phyloP scores from a whole-genome alignment of 768 basidiomycete genomes.

The Leucogyrophana mollusca region DNA sequence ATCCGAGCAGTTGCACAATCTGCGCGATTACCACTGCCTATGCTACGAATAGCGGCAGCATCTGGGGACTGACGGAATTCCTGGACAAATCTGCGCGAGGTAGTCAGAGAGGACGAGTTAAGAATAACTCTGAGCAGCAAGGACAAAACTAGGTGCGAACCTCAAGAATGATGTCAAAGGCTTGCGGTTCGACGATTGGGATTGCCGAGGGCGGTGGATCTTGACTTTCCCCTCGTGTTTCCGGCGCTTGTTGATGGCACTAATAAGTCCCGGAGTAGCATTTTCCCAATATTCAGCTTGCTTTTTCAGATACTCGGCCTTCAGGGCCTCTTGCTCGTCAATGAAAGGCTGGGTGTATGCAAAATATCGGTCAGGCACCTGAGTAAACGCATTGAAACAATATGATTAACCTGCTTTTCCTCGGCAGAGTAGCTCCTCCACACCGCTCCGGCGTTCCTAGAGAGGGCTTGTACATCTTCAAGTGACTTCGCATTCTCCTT shows the following conservation, averaged over 20 bases:
- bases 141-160: constrained; percentile 23
- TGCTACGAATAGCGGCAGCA: constrained; percentile 9
- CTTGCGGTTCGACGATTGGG: no score
- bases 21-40: neutral
- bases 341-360: constrained; percentile 22
- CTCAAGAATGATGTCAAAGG: constrained; percentile 19
- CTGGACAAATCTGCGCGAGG: constrained; percentile 15
- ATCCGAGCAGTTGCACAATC: constrained; percentile 1
- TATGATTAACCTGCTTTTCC: constrained; percentile 34
- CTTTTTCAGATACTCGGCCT: constrained; percentile 16
- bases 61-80: constrained; percentile 18
- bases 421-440: constrained; percentile 32
- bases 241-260: constrained; percentile 32
- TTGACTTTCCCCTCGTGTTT: constrained; percentile 20
- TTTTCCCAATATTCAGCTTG: constrained; percentile 27
- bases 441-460: constrained; percentile 18
- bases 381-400: neutral
- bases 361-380: neutral
- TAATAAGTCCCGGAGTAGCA: constrained; percentile 16
- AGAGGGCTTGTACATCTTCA: neutral
- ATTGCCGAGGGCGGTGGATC: constrained; percentile 7
- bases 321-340: constrained; percentile 17
- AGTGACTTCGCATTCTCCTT: neutral
- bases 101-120: neutral
- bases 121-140: neutral